Base-by-base conservation (phyloP, 2,329 filamentous ascomycete genomes). In the Aspergillus sojae region DNA sequence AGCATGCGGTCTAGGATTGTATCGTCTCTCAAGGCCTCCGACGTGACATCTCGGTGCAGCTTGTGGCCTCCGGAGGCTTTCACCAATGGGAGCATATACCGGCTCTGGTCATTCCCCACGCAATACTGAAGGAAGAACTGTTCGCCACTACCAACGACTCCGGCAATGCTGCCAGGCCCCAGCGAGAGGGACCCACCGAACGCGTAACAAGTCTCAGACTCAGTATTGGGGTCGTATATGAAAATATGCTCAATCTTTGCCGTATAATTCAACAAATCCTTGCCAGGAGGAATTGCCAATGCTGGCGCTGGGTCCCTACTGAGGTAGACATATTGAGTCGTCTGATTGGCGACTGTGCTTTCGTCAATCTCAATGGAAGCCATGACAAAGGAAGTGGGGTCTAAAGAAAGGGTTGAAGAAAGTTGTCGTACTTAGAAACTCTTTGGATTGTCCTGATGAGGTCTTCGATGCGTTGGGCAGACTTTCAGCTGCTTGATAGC, bases 391-490 rank as follows among this genome's bases (percentile, higher is more conserved):
- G 34, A 36, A 36, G 34, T 1, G 2, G 11, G 12, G 34, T 36
- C 1, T 12, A 12, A 36, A 14, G 4, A 0, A 36, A 12, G 34
- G 0, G 1, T 5, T 12, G 34, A 36, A 36, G 0, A 5, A 5
- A 5, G 10, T 14, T 11, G 2, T 36, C 12, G 34, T 36, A 1
- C 34, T 14, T 36, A 0, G 11, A 36, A 36, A 12, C 34, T 36
- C 2, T 36, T 36, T 36, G 0, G 34, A 11, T 1, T 14, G 1
- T 14, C 34, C 34, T 36, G 34, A 36, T 12, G 10, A 36, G 11
- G 4, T 14, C 34, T 12, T 14, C 34, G 11, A 36, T 36, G 34
- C 4, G 12, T 14, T 36, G 12, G 34, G 34, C 12, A 5, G 34
- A 36, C 2, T 14, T 11, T 2, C 11, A 36, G 34, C 11, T 12